Evolutionary conservation across 805 yeast species (phyloP).

Genomic region (Yamadazyma akitaensis): DNA sequence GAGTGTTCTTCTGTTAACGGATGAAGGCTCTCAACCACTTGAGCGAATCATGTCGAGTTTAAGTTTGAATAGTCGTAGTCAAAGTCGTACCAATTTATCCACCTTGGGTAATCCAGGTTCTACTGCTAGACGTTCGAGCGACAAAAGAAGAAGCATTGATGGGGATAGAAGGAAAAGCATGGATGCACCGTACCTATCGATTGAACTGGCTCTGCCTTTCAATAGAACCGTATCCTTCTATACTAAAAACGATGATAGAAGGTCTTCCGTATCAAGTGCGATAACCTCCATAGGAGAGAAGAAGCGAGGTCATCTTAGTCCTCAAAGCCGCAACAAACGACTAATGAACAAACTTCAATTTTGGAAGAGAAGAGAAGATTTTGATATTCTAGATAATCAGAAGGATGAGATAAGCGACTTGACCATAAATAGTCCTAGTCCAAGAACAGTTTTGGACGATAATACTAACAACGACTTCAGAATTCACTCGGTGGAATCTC

Average conservation of each 20-base stretch:
- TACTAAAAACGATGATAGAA: slow-evolving; percentile 14
- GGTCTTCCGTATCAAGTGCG: slow-evolving; percentile 14
- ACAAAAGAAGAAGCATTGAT: background rate
- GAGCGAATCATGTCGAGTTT: slow-evolving; percentile 37
- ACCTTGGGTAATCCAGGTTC: background rate
- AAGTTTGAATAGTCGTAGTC: slow-evolving; percentile 28
- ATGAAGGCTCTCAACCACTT: slow-evolving; percentile 31
- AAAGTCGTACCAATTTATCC: slow-evolving; percentile 11
- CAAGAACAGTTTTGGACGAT: slow-evolving; percentile 13
- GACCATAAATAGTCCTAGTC: slow-evolving; percentile 14
- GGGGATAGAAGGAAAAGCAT: background rate
- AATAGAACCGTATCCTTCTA: slow-evolving; percentile 20
- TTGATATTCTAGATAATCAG: background rate
- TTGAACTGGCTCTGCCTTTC: slow-evolving; percentile 10
- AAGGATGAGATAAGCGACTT: slow-evolving; percentile 13
- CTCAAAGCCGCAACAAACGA: slow-evolving; percentile 14
- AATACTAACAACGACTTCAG: background rate
- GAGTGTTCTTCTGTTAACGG: slow-evolving; percentile 34
- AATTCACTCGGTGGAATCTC: background rate
- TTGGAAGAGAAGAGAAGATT: slow-evolving; percentile 28
- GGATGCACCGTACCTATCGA: background rate
- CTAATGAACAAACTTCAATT: slow-evolving; percentile 34
- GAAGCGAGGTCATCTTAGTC: background rate
- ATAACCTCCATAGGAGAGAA: slow-evolving; percentile 3
- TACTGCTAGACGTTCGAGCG: slow-evolving; percentile 1